A percentile compares a stretch with the other conserved stretches of the same genome.
These are phyloP conservation scores for Acer yangbiense DNA, from an alignment of 345 rosid species.

Conservation along the genomic window DNA sequence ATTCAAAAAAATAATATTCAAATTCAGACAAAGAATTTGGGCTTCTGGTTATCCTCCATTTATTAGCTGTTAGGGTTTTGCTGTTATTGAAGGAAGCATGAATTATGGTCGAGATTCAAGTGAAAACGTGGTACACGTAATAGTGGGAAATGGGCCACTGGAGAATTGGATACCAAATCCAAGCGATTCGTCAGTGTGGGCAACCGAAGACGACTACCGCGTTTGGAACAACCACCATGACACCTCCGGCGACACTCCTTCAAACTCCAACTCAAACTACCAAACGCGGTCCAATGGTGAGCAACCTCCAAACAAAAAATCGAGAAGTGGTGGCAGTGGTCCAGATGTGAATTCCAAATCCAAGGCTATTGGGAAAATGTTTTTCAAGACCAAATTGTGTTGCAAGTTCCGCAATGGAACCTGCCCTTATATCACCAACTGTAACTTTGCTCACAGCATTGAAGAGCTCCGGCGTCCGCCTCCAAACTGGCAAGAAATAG, in stretches of 20 bases:
- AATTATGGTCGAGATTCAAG: constrained; percentile 51
- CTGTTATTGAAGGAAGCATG: constrained; percentile 30
- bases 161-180: constrained; percentile 69
- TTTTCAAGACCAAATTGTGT: constrained; percentile 90
- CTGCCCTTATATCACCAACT: constrained; percentile 67
- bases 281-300: constrained; percentile 50
- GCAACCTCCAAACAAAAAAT: constrained; percentile 60
- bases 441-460: constrained; percentile 86
- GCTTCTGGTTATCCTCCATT: constrained; percentile 13
- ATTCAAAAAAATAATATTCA: constrained; percentile 6
- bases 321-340: constrained; percentile 38
- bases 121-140: constrained; percentile 68
- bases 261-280: constrained; percentile 44
- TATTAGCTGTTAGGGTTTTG: constrained; percentile 37
- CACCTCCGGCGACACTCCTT: constrained; percentile 36
- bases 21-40: constrained; percentile 9
- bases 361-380: constrained; percentile 71
- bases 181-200: constrained; percentile 67
- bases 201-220: constrained; percentile 89
- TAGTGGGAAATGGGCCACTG: constrained; percentile 45
- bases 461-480: constrained; percentile 93
- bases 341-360: constrained; percentile 53
- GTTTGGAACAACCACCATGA: constrained; percentile 55
- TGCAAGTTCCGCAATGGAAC: constrained; percentile 75
- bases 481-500: constrained; percentile 71